Evolutionary conservation across 352 stramenopile genomes (phyloP), one percentile per base, ranked within the genome.

Genomic region (Pythium dissotocum): DNA sequence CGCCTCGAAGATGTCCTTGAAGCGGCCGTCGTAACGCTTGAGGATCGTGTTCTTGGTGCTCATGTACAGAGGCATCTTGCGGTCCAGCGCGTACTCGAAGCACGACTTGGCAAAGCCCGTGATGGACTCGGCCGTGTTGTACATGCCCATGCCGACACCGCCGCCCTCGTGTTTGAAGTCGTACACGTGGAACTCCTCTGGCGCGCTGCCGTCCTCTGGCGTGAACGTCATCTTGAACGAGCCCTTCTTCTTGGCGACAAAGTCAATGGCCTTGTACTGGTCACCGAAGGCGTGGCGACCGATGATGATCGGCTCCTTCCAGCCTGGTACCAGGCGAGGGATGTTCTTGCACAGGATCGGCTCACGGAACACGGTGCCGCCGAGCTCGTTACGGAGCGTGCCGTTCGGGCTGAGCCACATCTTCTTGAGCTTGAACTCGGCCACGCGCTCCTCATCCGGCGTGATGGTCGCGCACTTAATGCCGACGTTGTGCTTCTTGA

Each of bases 21-120:
- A 95, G 58, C 82, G 82, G 57, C 88, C 88, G 52, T 95, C 88
- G 76, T 95, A 95, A 46, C 76, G 73, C 77, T 97, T 97, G 21
- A 97, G 77, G 70, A 97, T 97, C 46, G 89, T 97, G 83, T 97
- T 97, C 79, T 97, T 97, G 42, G 89, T 97, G 73, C 75, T 90
- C 73, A 97, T 74, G 72, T 96, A 97, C 61, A 96, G 73, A 30
- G 82, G 78, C 77, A 84, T 77, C 63, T 89, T 83, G 63, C 80
- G 79, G n/a, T 77, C 70, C 18, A 91, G 73, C 6, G 81, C 83
- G 42, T 81, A 91, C 71, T 78, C 68, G 51, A 90, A 88, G 75
- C 81, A 89, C 58, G 82, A 90, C 63, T 73, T 64, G 13, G 82
- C 83, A 67, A 90, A 91, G 42, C 81, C 81, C 30, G 67, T 76